phyloP scores from a whole-genome alignment of 2,329 filamentous ascomycete species.

The Neofusicoccum parvum region DNA sequence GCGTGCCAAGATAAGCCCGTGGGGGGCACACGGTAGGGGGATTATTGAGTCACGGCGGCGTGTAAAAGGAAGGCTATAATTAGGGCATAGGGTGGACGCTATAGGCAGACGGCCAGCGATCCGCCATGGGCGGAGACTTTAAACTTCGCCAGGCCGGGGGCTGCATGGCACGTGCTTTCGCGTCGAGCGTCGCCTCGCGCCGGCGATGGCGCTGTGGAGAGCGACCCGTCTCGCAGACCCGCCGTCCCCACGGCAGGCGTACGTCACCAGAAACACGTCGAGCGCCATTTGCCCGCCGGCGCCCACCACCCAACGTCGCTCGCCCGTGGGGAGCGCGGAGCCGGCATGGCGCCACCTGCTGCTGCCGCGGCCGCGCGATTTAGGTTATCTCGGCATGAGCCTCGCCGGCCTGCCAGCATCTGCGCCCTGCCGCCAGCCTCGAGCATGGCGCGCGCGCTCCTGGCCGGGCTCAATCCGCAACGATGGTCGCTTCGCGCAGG shows the following conservation, averaged over 20 bases:
- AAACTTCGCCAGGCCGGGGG: background rate
- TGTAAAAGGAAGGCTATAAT: background rate
- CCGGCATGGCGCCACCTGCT: too few species aligned
- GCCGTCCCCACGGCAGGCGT: background rate
- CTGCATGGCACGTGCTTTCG: background rate
- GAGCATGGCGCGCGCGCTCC: background rate
- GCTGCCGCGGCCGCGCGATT: too few species aligned
- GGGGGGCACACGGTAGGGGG: too few species aligned
- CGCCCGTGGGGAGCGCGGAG: too few species aligned
- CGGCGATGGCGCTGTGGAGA: too few species aligned
- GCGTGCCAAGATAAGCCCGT: too few species aligned
- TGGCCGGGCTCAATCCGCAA: background rate
- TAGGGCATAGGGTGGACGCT: background rate
- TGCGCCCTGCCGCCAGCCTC: background rate
- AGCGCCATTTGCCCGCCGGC: background rate
- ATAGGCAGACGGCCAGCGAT: background rate
- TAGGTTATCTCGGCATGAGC: background rate
- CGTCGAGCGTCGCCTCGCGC: too few species aligned
- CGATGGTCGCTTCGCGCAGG: background rate
- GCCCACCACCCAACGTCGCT: too few species aligned
- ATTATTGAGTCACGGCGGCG: background rate
- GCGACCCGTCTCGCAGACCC: background rate
- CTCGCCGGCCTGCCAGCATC: background rate
- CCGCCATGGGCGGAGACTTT: too few species aligned
- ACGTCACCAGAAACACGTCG: background rate